Evolutionary conservation across 345 rosid species (phyloP).

Genomic region (Rhizophora apiculata): DNA sequence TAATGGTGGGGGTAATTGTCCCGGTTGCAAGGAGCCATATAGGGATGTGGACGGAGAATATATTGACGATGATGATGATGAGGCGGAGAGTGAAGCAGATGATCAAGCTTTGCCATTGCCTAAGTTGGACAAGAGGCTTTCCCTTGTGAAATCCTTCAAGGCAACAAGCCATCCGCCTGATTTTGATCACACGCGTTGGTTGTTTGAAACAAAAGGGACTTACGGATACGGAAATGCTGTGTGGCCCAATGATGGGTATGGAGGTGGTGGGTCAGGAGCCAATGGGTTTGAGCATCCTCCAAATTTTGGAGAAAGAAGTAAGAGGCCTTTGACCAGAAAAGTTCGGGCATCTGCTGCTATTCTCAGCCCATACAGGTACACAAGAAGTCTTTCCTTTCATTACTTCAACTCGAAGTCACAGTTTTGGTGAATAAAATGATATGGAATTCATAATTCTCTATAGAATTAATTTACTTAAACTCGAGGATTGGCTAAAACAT

Average conservation of each 20-base stretch:
- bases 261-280: constrained; percentile 43
- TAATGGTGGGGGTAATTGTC: constrained; percentile 54
- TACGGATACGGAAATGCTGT: constrained; percentile 78
- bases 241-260: constrained; percentile 84
- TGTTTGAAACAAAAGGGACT: constrained; percentile 84
- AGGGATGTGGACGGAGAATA: constrained; percentile 42
- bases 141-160: constrained; percentile 68
- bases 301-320: constrained; percentile 56
- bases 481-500: too few relatives aligned
- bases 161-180: constrained; percentile 58
- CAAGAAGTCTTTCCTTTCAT: background rate
- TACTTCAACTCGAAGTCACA: too few relatives aligned
- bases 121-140: constrained; percentile 61
- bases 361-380: constrained; percentile 69
- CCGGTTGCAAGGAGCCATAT: constrained; percentile 75
- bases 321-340: constrained; percentile 65
- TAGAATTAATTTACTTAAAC: too few relatives aligned
- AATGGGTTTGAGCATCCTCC: constrained; percentile 71
- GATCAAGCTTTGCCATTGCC: constrained; percentile 70
- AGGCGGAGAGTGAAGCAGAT: constrained; percentile 45
- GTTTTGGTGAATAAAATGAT: too few relatives aligned
- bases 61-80: constrained; percentile 31
- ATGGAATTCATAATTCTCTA: too few relatives aligned
- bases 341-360: constrained; percentile 60
- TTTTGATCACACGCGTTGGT: constrained; percentile 71